Base-by-base conservation (phyloP, 225 moss, liverwort and hornwort genomes). In the Pseudoscleropodium purum region DNA sequence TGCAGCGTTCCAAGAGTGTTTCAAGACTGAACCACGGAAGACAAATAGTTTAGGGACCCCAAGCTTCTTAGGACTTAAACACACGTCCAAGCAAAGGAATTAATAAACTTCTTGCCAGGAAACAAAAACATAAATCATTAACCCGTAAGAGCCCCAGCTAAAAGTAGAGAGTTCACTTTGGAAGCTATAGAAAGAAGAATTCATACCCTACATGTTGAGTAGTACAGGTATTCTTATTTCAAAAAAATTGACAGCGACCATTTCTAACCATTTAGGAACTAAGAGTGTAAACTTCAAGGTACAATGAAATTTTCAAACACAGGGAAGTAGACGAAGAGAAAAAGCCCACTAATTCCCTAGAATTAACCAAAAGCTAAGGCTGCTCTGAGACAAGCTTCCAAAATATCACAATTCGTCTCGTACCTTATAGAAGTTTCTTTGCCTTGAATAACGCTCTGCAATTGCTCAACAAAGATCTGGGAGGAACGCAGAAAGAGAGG, bases 381-480 rank as follows among this genome's bases (percentile, higher is more conserved):
- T 73, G 74, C 73, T 82, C 43, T 45, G 20, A 61, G 36, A 37
- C 29, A 49, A 70, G 66, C 43, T 43, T 12, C 34, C 77, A 77
- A 78, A 37, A 37, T 23, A 77, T 67, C 45, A 84, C 15, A 89
- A 47, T 39, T 70, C 56, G 60, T 86, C 56, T 89, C 78, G 57
- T 93, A 99, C 99, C 96, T 97, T 88, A 99, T 94, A 88, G 99
- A 97, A 83, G 93, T 94, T 89, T 97, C 97, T 70, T 94, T 94
- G 86, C 95, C 96, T 92, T 97, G 96, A 79, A 97, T 94, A 75
- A 97, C 97, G 93, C 95, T 97, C 93, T 99, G 95, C 91, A 99
- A 88, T 92, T 97, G 97, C 90, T 99, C 99, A 87, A 97, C 96
- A 94, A 99, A 99, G 87, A 97, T 96, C 99, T 99, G 96, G 39